phyloP scores from a whole-genome alignment of 345 rosid species.

The Passiflora organensis region DNA sequence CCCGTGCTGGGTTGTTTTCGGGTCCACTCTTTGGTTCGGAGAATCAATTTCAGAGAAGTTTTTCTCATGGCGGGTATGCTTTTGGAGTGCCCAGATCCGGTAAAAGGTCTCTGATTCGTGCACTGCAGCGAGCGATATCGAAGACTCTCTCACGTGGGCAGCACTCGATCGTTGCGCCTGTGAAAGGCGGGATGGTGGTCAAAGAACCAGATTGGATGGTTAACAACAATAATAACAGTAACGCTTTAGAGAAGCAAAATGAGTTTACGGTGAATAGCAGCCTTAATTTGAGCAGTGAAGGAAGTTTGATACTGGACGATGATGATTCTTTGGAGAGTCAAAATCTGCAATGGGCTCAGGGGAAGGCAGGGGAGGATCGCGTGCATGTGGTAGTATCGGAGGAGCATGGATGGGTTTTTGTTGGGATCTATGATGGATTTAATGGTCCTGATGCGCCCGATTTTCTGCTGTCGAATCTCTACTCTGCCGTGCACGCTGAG shows the following conservation, averaged over 20 bases:
- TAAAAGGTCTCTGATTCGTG: conserved; percentile 60
- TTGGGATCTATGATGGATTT: conserved; percentile 94
- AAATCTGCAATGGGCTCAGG: conserved; percentile 91
- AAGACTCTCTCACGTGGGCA: conserved; percentile 65
- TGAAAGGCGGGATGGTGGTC: conserved; percentile 42
- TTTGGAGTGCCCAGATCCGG: conserved; percentile 40
- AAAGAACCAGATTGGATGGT: conserved; percentile 74
- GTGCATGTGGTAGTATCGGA: conserved; percentile 91
- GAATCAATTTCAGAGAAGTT: conserved; percentile 64
- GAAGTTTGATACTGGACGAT: conserved; percentile 51
- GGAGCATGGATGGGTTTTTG: conserved; percentile 81
- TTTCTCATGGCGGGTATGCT: conserved; percentile 66
- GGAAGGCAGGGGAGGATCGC: conserved; percentile 96
- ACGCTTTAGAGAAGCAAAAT: conserved; percentile 29
- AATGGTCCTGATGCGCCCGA: conserved; percentile 96
- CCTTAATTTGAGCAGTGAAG: conserved; percentile 62
- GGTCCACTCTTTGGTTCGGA: conserved; percentile 47
- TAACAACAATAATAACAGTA: conserved; percentile 9
- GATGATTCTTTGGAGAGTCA: conserved; percentile 50
- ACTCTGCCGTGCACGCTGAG: conserved; percentile 61
- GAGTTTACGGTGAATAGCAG: conserved; percentile 58
- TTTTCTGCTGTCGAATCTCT: conserved; percentile 58
- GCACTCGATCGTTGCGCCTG: conserved; percentile 75
- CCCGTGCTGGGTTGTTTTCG: conserved; percentile 33
- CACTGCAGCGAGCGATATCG: conserved; percentile 62